phyloP scores from a whole-genome alignment of 345 rosid species.

The Melaleuca alternifolia region DNA sequence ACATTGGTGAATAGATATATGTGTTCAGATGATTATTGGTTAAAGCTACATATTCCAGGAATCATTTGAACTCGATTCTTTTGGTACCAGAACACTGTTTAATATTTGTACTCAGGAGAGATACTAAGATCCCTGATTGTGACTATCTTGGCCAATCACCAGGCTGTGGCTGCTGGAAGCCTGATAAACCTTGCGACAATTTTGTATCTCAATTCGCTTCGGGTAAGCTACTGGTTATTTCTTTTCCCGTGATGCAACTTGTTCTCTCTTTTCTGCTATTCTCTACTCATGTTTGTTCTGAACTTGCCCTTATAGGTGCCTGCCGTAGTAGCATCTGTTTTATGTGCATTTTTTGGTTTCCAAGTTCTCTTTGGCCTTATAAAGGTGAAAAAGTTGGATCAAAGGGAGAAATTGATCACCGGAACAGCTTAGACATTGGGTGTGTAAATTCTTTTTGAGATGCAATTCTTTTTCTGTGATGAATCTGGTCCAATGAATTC shows the following conservation, averaged over 20 bases:
- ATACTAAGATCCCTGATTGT: background rate
- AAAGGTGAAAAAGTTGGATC: slow-evolving; percentile 74
- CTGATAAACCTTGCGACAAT: slow-evolving; percentile 86
- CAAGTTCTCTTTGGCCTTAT: slow-evolving; percentile 75
- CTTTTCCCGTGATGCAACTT: background rate
- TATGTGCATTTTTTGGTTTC: slow-evolving; percentile 70
- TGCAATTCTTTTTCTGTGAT: background rate
- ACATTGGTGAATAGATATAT: background rate
- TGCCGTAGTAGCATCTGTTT: slow-evolving; percentile 45
- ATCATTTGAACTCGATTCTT: background rate
- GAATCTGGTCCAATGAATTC: background rate
- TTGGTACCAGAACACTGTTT: background rate
- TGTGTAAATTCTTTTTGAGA: slow-evolving; percentile 4
- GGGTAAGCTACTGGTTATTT: slow-evolving; percentile 36
- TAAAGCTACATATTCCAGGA: background rate
- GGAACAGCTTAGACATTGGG: slow-evolving; percentile 69
- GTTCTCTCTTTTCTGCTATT: background rate
- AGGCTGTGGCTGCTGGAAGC: slow-evolving; percentile 97
- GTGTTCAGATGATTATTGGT: background rate
- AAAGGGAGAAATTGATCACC: slow-evolving; percentile 74
- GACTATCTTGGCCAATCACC: slow-evolving; percentile 16
- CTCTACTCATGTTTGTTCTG: background rate
- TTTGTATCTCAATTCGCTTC: slow-evolving; percentile 75
- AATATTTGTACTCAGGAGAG: background rate
- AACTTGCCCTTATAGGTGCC: slow-evolving; percentile 19